These are phyloP conservation scores for Gnetum montanum DNA, from an alignment of 75 land plant genomes.

Conservation along the genomic window DNA sequence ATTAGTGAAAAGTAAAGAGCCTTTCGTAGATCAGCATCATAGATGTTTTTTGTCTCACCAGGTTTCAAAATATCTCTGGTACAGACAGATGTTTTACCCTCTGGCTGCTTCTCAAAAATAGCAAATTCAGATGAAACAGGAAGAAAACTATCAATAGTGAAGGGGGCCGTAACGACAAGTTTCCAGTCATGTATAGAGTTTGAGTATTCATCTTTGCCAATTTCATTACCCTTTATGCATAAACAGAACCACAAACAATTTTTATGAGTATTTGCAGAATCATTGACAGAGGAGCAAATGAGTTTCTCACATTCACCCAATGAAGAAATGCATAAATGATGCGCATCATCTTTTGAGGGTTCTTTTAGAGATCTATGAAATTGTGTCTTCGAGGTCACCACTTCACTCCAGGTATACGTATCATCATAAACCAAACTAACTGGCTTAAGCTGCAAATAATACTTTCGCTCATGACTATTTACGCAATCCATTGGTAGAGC, in stretches of 20 bases:
- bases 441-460: constrained; percentile 55
- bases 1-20: constrained; percentile 58
- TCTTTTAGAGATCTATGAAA: not conserved
- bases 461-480: constrained; percentile 23
- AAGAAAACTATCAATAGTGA: constrained; percentile 64
- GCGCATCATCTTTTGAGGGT: no score
- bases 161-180: constrained; percentile 54
- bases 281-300: constrained; percentile 29
- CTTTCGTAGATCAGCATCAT: constrained; percentile 56
- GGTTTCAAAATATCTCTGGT: constrained; percentile 44
- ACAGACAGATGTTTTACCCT: constrained; percentile 27
- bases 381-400: no score
- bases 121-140: constrained; percentile 63
- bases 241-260: constrained; percentile 77
- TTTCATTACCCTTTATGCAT: constrained; percentile 54
- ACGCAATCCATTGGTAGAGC: constrained; percentile 63
- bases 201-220: constrained; percentile 69
- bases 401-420: constrained; percentile 43
- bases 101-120: constrained; percentile 44
- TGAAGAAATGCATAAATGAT: constrained; percentile 47
- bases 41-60: constrained; percentile 53
- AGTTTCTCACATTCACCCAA: constrained; percentile 58
- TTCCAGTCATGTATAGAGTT: constrained; percentile 80
- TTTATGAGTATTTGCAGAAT: constrained; percentile 23
- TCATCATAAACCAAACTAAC: constrained; percentile 3